Evolutionary conservation across 169 alveolate genomes (phyloP), one percentile per base, ranked within the genome.

Genomic region (Eimeria sp.): DNA sequence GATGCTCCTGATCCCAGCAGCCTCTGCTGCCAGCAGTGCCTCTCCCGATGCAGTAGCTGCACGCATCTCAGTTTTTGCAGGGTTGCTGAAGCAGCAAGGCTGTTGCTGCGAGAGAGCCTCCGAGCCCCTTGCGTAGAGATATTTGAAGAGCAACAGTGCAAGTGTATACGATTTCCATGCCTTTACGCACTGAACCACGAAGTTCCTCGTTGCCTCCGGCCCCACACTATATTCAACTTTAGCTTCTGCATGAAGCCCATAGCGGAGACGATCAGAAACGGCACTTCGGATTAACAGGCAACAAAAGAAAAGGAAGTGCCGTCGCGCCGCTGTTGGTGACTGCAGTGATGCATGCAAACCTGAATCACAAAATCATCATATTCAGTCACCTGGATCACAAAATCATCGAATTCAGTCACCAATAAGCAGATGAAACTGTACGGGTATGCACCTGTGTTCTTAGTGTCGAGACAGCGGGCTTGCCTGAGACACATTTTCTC

Each of bases 271-370:
- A n/a, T 64, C 94, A 37, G 82, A 46, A 49, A 87, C 83, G 66
- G 94, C 94, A 68, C 94, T 62, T 43, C 94, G 94, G 40, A 87
- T 66, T 71, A 87, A 58, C 3, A 87, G 66, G n/a, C 94, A 87
- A 66, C 94, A 87, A n/a, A 87, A 87, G 66, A 87, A 87, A 6
- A 87, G 64, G 37, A 87, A 87, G 82, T 87, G 94, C 64, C 94
- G 14, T 23, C 94, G 94, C 14, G 94, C 94, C 72, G 82, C 94
- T 30, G 94, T 62, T n/a, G 94, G 94, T 64, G 94, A 87, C 94
- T 87, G 94, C 83, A 87, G 83, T 66, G 66, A 49, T 87, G 94
- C 80, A n/a, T 87, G 94, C 94, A 87, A 43, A 10, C 83, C 94
- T 87, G 94, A 66, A 87, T 4, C 83, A n/a, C 62, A 87, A 49